Conservation (phyloP, 208 protist species). For the Leishmania tarentolae region DNA sequence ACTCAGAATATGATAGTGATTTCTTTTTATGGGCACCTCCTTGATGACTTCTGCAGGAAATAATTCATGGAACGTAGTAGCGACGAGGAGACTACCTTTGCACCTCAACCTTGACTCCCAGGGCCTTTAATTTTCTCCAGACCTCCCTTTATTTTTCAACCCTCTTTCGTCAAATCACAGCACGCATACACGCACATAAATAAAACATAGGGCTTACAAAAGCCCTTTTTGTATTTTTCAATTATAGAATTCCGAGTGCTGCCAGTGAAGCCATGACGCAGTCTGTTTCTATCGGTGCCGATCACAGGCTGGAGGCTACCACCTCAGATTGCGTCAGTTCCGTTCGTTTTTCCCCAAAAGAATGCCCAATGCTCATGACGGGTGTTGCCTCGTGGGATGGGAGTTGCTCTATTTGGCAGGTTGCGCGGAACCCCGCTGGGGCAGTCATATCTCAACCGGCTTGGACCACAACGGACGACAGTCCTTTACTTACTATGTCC, state of each 20-base stretch:
- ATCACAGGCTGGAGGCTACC: conserved; percentile 54
- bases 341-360: conserved; percentile 64
- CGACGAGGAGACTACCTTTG: neutral
- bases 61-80: neutral
- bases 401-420: conserved; percentile 79
- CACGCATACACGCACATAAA: conserved; percentile 1
- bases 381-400: conserved; percentile 79
- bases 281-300: conserved; percentile 13
- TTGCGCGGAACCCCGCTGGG: conserved; percentile 32
- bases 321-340: conserved; percentile 73
- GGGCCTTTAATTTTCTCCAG: neutral
- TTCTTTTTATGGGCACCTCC: neutral
- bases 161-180: neutral
- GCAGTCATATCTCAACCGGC: conserved; percentile 50
- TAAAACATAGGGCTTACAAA: neutral
- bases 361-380: conserved; percentile 61
- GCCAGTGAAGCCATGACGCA: conserved; percentile 8
- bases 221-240: conserved; percentile 1
- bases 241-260: conserved; percentile 4
- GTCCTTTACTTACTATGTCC: conserved; percentile 65
- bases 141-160: neutral
- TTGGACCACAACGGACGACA: conserved; percentile 43
- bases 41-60: neutral
- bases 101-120: neutral
- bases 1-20: neutral